Evolutionary conservation across 208 protist genomes (phyloP), one percentile per base, ranked within the genome.

Genomic region (Trypanosoma congolense): DNA sequence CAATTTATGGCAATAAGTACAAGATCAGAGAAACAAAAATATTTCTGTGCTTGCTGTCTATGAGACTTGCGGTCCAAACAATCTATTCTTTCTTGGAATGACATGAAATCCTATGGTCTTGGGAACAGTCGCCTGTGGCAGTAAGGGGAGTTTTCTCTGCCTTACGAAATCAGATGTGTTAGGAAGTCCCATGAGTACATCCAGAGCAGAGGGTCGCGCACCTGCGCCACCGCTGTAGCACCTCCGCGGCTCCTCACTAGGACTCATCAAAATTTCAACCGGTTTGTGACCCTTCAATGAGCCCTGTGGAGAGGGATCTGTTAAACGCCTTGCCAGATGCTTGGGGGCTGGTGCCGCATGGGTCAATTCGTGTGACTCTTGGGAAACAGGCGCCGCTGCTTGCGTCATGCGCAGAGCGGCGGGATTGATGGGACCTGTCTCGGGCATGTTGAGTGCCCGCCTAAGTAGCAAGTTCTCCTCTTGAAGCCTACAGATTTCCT

Each of bases 381-480:
- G 24, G 19, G 25, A n/a, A 16, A 22, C 21, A 42, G 40, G 16
- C 18, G 28, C 3, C 16, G 19, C 16, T 6, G 42, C 12, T 9
- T 43, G 3, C 3, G n/a, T 16, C 26, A 30, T 21, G 30, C 19
- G 26, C 46, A 35, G 18, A 22, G 48, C 29, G 44, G 38, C 19
- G 12, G 10, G 35, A 25, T 52, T 25, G 18, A 64, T 21, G 28
- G 57, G 14, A 5, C 57, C 54, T 28, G 41, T 54, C 26, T 50
- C 41, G 21, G 70, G 72, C 8, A 79, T 50, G 2, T 52, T 21
- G n/a, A 84, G 59, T 12, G 55, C 61, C 12, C 49, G 36, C 8
- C 86, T 79, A 35, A 93, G 61, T 36, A 79, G 14, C 4, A 48
- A 50, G 19, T 92, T 92, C 59, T 94, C 83, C 5, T 18, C 9